Percentiles rank a stretch among this genome's conserved stretches.
Conservation (phyloP, 805 yeast species). For the Huiozyma sinensis region DNA sequence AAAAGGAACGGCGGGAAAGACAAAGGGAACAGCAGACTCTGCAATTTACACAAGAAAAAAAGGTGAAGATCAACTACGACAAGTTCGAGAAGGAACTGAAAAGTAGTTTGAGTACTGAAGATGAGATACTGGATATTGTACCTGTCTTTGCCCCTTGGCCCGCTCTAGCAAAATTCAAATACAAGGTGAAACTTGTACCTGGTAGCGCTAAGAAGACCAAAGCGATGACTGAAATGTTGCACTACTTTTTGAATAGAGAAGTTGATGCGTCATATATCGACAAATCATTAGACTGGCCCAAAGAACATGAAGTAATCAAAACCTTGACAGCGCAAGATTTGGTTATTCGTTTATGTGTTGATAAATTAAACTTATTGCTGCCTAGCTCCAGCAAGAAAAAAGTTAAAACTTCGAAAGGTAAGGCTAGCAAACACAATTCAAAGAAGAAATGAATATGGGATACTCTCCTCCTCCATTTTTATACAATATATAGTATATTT, state of each 20-base stretch:
- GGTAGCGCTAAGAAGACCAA: conserved; percentile 79
- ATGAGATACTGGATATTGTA: conserved; percentile 49
- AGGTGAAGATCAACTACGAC: conserved; percentile 34
- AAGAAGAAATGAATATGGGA: background rate
- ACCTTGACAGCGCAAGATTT: conserved; percentile 54
- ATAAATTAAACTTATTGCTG: conserved; percentile 53
- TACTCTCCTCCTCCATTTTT: no score
- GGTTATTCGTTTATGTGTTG: conserved; percentile 56
- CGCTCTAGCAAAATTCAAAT: conserved; percentile 60
- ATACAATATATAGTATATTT: no score
- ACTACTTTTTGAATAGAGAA: conserved; percentile 43
- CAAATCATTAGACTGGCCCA: conserved; percentile 56
- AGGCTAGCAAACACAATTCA: background rate
- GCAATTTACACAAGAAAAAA: conserved; percentile 29
- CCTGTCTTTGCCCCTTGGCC: conserved; percentile 94
- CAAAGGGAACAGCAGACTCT: conserved; percentile 30
- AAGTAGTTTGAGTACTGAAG: conserved; percentile 30
- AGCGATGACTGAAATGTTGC: conserved; percentile 57
- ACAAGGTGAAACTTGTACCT: conserved; percentile 75
- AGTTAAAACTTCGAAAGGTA: conserved; percentile 1
- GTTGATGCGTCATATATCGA: conserved; percentile 35
- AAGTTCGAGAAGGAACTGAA: conserved; percentile 32
- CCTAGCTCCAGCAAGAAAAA: conserved; percentile 34
- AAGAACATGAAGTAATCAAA: conserved; percentile 48
- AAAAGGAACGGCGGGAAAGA: conserved; percentile 28